Conservation (phyloP, 2,329 filamentous ascomycete species). For the Dothistroma septosporum region DNA sequence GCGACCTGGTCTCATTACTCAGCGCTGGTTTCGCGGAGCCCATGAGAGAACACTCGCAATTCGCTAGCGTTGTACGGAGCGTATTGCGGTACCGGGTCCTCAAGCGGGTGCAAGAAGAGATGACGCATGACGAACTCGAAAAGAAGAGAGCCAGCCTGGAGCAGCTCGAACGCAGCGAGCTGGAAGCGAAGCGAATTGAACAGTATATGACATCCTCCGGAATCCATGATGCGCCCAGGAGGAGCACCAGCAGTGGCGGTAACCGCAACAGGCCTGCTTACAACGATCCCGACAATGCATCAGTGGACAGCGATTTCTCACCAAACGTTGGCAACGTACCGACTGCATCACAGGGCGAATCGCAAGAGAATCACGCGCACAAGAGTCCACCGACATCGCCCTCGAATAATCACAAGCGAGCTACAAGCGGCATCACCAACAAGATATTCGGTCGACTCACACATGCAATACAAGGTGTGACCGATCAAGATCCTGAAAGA, state of each 20-base stretch:
- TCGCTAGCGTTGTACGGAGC: conserved; percentile 85
- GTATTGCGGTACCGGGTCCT: conserved; percentile 86
- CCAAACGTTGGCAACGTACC: conserved; percentile 65
- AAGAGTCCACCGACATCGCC: conserved; percentile 27
- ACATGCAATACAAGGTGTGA: conserved; percentile 92
- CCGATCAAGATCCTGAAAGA: conserved; percentile 90
- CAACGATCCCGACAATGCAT: conserved; percentile 69
- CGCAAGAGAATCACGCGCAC: conserved; percentile 39
- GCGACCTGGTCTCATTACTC: conserved; percentile 81
- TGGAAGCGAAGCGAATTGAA: conserved; percentile 88
- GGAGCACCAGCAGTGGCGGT: conserved; percentile 52
- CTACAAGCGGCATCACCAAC: conserved; percentile 79
- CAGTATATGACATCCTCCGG: conserved; percentile 79
- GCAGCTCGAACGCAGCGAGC: conserved; percentile 86
- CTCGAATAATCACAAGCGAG: conserved; percentile 63
- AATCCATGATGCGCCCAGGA: conserved; percentile 56
- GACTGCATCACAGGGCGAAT: conserved; percentile 63
- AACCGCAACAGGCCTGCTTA: conserved; percentile 28
- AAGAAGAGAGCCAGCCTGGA: conserved; percentile 82
- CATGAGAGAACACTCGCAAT: conserved; percentile 96
- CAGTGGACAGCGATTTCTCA: conserved; percentile 94
- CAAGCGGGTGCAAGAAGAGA: conserved; percentile 94
- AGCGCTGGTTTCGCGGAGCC: conserved; percentile 94
- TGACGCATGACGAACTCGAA: conserved; percentile 87
- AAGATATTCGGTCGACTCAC: conserved; percentile 92